These are phyloP conservation scores for Pisolithus thermaeus DNA, from an alignment of 1,284 basidiomycete genomes.

Conservation along the genomic window DNA sequence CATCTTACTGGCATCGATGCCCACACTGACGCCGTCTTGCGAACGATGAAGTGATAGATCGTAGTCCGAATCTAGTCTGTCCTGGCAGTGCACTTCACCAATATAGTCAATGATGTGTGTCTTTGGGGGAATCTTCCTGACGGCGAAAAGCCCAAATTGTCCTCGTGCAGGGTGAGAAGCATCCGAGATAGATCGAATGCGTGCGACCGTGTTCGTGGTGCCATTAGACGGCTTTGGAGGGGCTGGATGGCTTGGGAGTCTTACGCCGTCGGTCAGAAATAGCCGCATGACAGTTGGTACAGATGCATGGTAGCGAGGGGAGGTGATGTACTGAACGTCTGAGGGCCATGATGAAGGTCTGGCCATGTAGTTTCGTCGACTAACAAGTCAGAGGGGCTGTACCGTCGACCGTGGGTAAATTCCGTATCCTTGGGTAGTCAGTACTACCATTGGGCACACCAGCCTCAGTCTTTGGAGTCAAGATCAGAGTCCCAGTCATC, in stretches of 20 bases:
- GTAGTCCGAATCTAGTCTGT: conserved; percentile 71
- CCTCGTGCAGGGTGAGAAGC: conserved; percentile 71
- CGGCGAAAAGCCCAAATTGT: conserved; percentile 79
- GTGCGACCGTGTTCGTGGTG: conserved; percentile 15
- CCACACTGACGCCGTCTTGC: conserved; percentile 48
- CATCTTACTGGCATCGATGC: conserved; percentile 65
- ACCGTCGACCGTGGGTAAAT: conserved; percentile 27
- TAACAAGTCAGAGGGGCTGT: background rate
- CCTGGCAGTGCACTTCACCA: conserved; percentile 79
- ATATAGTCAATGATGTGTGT: conserved; percentile 77
- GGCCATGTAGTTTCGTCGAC: background rate
- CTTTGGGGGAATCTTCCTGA: conserved; percentile 58
- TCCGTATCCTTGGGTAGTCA: too few relatives aligned
- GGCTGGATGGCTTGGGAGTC: conserved; percentile 11
- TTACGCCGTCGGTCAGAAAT: conserved; percentile 23
- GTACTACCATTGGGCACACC: background rate
- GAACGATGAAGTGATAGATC: conserved; percentile 75
- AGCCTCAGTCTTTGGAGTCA: background rate
- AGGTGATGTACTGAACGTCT: conserved; percentile 39
- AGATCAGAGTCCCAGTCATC: background rate
- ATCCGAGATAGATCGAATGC: conserved; percentile 42
- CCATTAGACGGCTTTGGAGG: conserved; percentile 21
- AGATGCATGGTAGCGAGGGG: conserved; percentile 48
- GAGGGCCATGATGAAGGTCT: conserved; percentile 48
- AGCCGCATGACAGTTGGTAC: conserved; percentile 35